Conservation (phyloP, 1,139 yeast genomes). For the Yueomyces sp. region DNA sequence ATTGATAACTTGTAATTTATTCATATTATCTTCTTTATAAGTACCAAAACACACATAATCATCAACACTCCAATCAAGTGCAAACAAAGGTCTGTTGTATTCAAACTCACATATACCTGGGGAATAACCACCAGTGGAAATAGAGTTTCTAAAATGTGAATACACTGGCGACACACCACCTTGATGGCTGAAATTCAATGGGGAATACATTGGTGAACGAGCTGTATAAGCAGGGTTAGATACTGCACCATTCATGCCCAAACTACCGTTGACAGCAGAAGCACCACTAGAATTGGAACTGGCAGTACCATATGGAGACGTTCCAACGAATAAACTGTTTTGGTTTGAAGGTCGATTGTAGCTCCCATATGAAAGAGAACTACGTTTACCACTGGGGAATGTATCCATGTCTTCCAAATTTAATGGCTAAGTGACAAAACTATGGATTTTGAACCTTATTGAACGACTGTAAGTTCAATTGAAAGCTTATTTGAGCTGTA, state of each 20-base stretch:
- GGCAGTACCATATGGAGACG: constrained; percentile 6
- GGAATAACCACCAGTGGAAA: constrained; percentile 1
- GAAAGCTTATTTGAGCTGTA: too few species aligned
- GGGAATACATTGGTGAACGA: constrained; percentile 21
- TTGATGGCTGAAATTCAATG: constrained; percentile 13
- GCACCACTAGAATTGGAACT: constrained; percentile 3
- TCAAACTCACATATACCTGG: constrained; percentile 16
- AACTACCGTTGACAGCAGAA: not conserved
- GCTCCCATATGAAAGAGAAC: constrained; percentile 22
- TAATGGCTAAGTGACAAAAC: too few species aligned
- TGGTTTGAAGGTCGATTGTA: constrained; percentile 12
- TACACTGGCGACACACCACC: constrained; percentile 5
- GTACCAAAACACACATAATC: constrained; percentile 23
- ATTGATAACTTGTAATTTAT: constrained; percentile 19
- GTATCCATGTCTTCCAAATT: constrained; percentile 13
- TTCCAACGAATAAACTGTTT: constrained; percentile 6
- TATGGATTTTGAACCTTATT: too few species aligned
- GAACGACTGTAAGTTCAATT: too few species aligned
- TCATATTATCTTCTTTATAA: constrained; percentile 22
- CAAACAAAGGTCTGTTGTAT: constrained; percentile 19
- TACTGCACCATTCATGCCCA: constrained; percentile 2
- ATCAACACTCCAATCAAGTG: constrained; percentile 22
- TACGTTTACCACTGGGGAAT: constrained; percentile 16
- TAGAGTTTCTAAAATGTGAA: constrained; percentile 10
- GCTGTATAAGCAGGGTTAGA: constrained; percentile 5